These are phyloP conservation scores for Lizonia empirigonia DNA, from an alignment of 2,329 filamentous ascomycete genomes.

Conservation along the genomic window DNA sequence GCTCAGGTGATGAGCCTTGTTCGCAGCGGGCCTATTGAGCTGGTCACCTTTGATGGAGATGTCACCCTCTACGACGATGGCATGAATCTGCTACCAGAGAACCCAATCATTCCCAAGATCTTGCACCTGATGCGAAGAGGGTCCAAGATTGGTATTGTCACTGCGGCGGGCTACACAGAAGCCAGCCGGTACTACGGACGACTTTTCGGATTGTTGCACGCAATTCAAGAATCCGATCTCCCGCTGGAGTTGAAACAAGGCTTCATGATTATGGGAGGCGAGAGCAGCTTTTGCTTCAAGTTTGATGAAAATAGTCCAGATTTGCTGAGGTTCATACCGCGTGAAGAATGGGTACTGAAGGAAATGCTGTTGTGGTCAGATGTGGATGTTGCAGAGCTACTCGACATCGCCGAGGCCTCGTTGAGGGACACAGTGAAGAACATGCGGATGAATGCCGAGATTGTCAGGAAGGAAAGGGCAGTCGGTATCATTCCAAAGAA, in stretches of 20 bases:
- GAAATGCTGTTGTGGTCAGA: conserved; percentile 81
- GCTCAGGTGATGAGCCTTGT: conserved; percentile 94
- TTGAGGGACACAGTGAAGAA: conserved; percentile 80
- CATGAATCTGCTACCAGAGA: conserved; percentile 73
- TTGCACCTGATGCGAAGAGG: conserved; percentile 74
- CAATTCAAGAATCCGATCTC: conserved; percentile 69
- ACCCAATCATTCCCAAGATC: conserved; percentile 74
- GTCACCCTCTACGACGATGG: conserved; percentile 91
- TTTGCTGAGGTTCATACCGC: conserved; percentile 69
- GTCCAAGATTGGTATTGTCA: conserved; percentile 92
- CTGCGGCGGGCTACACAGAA: conserved; percentile 91
- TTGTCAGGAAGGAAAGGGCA: conserved; percentile 83
- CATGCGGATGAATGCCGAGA: conserved; percentile 76
- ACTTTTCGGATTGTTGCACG: conserved; percentile 83
- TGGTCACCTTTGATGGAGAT: conserved; percentile 97
- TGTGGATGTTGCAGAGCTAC: conserved; percentile 74
- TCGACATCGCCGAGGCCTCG: conserved; percentile 86
- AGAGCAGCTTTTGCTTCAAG: conserved; percentile 93
- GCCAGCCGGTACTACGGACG: conserved; percentile 85
- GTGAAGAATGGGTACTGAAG: conserved; percentile 72
- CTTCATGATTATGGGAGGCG: conserved; percentile 90
- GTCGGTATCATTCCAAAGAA: conserved; percentile 61
- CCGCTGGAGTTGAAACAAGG: conserved; percentile 72
- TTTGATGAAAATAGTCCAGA: conserved; percentile 69
- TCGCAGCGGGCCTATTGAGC: conserved; percentile 71